A percentile compares a stretch with the other conserved stretches of the same genome.
Conservation (phyloP, 163 green algal species). For the Prototheca cutis region DNA sequence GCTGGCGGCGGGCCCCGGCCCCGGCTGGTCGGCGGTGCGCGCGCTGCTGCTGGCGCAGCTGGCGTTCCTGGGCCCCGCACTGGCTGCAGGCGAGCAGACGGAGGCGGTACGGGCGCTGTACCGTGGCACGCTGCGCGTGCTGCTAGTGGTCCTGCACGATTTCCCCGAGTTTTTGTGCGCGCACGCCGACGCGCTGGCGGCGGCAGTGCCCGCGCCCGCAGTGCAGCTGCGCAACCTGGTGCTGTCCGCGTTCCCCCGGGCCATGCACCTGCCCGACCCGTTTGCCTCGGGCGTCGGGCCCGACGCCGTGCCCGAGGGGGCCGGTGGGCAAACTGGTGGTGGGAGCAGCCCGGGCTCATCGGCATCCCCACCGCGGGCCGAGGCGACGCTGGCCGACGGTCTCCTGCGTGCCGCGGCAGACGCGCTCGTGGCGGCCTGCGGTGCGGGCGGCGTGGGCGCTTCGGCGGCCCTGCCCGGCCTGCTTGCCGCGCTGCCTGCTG, state of each 20-base stretch:
- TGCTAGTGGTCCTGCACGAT: constrained; percentile 96
- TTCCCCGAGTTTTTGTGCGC: constrained; percentile 98
- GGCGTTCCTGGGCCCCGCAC: constrained; percentile 90
- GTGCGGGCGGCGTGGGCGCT: no score
- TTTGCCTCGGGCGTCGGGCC: constrained; percentile 97
- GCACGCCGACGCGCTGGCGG: constrained; percentile 87
- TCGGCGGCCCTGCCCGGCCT: constrained; percentile 28
- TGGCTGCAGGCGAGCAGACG: constrained; percentile 78
- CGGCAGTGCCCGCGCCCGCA: constrained; percentile 80
- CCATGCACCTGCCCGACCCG: constrained; percentile 96
- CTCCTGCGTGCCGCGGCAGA: constrained; percentile 61
- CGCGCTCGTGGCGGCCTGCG: constrained; percentile 43
- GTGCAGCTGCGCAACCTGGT: constrained; percentile 96
- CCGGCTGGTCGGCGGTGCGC: constrained; percentile 41
- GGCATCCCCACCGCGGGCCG: no score
- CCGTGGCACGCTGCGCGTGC: constrained; percentile 81
- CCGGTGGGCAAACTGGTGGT: no score
- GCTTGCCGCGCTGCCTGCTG: constrained; percentile 28
- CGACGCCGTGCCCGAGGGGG: constrained; percentile 88
- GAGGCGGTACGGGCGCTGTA: constrained; percentile 85
- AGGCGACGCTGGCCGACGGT: constrained; percentile 55
- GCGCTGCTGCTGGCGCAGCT: constrained; percentile 81
- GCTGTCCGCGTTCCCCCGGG: constrained; percentile 88
- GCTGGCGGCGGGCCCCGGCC: constrained; percentile 41
- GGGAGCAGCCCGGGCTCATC: no score